Evolutionary conservation across 2,329 filamentous ascomycete species (phyloP).

Genomic region (Cladophialophora psammophila): DNA sequence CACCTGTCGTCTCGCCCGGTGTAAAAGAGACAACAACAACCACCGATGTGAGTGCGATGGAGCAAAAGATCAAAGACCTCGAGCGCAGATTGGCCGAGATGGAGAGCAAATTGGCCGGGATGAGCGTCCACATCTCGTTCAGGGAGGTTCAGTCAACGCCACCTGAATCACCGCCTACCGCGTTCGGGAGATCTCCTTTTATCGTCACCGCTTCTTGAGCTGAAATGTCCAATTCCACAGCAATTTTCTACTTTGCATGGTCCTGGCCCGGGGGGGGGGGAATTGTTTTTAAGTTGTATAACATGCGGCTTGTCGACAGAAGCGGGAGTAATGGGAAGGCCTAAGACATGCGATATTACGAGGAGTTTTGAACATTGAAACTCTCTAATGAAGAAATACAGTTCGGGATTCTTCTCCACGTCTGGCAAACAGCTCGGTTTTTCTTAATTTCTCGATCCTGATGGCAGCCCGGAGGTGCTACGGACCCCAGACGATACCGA

Average conservation of each 20-base stretch:
- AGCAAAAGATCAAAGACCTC: constrained; percentile 25
- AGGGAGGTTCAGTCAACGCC: constrained; percentile 28
- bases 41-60: constrained; percentile 16
- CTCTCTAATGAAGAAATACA: neutral
- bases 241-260: neutral
- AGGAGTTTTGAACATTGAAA: neutral
- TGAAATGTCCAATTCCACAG: neutral
- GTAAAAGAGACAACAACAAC: neutral
- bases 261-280: neutral
- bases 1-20: neutral
- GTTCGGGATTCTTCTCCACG: neutral
- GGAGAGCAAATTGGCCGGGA: constrained; percentile 25
- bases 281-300: neutral
- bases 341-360: neutral
- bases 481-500: too few relatives aligned
- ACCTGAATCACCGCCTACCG: constrained; percentile 23
- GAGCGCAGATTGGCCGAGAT: constrained; percentile 30
- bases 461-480: too few relatives aligned
- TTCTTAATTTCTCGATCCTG: too few relatives aligned
- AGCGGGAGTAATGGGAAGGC: neutral
- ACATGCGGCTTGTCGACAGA: neutral
- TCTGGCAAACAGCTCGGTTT: too few relatives aligned
- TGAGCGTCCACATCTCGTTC: constrained; percentile 25
- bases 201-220: neutral
- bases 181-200: constrained; percentile 3